These are phyloP conservation scores for Nemania sp. DNA, from an alignment of 2,329 filamentous ascomycete genomes.

Conservation along the genomic window DNA sequence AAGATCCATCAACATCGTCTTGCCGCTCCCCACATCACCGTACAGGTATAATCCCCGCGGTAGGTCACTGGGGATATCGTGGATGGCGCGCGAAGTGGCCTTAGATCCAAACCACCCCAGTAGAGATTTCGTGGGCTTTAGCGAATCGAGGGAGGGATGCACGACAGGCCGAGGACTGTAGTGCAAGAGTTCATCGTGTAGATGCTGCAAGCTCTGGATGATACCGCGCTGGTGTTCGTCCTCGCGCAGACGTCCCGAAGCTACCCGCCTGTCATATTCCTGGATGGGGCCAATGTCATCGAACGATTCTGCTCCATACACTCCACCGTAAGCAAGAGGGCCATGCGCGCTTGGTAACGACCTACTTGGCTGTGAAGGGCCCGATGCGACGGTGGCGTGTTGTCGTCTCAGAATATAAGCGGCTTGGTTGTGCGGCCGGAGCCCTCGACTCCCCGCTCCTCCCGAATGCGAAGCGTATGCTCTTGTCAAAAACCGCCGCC, in stretches of 20 bases:
- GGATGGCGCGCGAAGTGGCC: slow-evolving; percentile 46
- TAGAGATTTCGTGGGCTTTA: slow-evolving; percentile 61
- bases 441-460: slow-evolving; percentile 6
- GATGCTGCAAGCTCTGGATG: slow-evolving; percentile 84
- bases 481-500: slow-evolving; percentile 26
- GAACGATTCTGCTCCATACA: slow-evolving; percentile 21
- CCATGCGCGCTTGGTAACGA: background rate
- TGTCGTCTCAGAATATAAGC: slow-evolving; percentile 22
- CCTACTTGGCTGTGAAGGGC: slow-evolving; percentile 31
- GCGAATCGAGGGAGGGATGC: slow-evolving; percentile 76
- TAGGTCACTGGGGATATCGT: slow-evolving; percentile 69
- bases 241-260: slow-evolving; percentile 73
- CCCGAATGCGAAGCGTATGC: background rate
- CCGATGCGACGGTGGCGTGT: slow-evolving; percentile 29
- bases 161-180: slow-evolving; percentile 77
- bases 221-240: slow-evolving; percentile 93
- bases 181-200: slow-evolving; percentile 78
- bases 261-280: slow-evolving; percentile 86
- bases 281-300: slow-evolving; percentile 71
- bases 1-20: slow-evolving; percentile 99
- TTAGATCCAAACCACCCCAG: slow-evolving; percentile 64
- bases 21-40: slow-evolving; percentile 94
- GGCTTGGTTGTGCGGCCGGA: slow-evolving; percentile 1
- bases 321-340: slow-evolving; percentile 11
- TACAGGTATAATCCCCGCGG: slow-evolving; percentile 93